Base-by-base conservation (phyloP, 306 rosid species). In the Macrotyloma uniflorum region DNA sequence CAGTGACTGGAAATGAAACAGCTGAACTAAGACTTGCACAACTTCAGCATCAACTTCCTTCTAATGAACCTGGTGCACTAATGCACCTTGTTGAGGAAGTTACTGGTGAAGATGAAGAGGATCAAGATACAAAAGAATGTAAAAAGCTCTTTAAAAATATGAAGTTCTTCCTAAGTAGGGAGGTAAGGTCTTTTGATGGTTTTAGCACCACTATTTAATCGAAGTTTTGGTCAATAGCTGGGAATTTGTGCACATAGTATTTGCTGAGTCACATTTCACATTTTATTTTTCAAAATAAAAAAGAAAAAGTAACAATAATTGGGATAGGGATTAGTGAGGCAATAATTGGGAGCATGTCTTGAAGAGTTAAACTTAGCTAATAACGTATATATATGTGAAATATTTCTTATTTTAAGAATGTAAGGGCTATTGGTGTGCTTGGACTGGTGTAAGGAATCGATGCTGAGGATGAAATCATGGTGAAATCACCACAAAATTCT, bases 21-120 rank as follows among this genome's bases (percentile, higher is more conserved):
- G 91, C 98, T 59, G 95, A 91, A 68, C 81, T 88, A 70, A 86
- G 98, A 75, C 94, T 92, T 78, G 97, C 95, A 61, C 98, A 94
- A 84, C 97, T 94, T 86, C 96, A 95, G 71, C 95, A 92, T 77
- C 98, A 95, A 69, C 98, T 92, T 81, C 91, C 96, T 79, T 82
- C 88, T 20, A 92, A 88, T 85, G 96, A 91, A 83, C 96, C 98
- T 6, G 90, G 93, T 82, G 95, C 96, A 10, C 77, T 92, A 64
- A 95, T 89, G 96, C 85, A 85, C 79, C 97, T 92, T 63, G 91
- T 92, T 70, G 90, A 86, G 76, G 89, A 88, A 86, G 86, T 70
- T 49, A 58, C 84, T 45, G 87, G 75, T 53, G 89, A 88, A 77
- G 91, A 81, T 35, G 96, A 89, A 23, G 97, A 88, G 71, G 96